Evolutionary conservation across 2,329 filamentous ascomycete species (phyloP), one percentile per base, ranked within the genome.

Genomic region (Venturia oleaginea): DNA sequence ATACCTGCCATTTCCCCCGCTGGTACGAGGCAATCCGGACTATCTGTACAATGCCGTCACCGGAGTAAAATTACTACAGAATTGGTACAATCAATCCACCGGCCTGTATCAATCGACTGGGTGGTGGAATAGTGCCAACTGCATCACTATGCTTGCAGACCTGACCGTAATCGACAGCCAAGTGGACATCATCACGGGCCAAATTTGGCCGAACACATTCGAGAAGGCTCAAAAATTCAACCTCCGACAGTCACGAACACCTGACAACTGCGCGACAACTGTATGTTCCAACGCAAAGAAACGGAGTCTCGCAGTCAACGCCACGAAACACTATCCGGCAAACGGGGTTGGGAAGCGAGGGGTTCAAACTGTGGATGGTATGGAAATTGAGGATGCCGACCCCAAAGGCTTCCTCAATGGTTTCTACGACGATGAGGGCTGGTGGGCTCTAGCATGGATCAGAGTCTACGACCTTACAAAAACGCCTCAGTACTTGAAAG

Each of bases 111-210:
- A 84, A 64, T 81, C 81, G 0, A 80, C 82, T 8, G 81, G 81
- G n/a, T 91, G 88, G 88, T 91, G 88, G 88, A 89, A 90, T 70
- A 82, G 82, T 63, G 88, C 83, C 55, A 91, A 90, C 70, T 80
- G 81, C 65, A 76, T 91, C 66, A 88, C 86, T 0, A 81, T 80
- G 3, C 73, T 90, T 22, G 82, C 80, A 62, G 84, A 90, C 64
- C 73, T 84, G 30, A 77, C 77, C 8, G 72, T 72, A 1, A 59
- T 75, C 34, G 75, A 77, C 64, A 69, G 68, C 55, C 73, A 67
- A 22, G 73, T 74, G 63, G 69, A 69, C n/a, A 66, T 69, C 0
- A 70, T 74, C 0, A 78, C 75, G 2, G 70, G 66, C 13, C 68
- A 71, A 15, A 72, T 81, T 4, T 80, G 82, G 64, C 72, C 74